These are phyloP conservation scores for Starmerella tilneyi DNA, from an alignment of 805 yeast species.

Conservation along the genomic window DNA sequence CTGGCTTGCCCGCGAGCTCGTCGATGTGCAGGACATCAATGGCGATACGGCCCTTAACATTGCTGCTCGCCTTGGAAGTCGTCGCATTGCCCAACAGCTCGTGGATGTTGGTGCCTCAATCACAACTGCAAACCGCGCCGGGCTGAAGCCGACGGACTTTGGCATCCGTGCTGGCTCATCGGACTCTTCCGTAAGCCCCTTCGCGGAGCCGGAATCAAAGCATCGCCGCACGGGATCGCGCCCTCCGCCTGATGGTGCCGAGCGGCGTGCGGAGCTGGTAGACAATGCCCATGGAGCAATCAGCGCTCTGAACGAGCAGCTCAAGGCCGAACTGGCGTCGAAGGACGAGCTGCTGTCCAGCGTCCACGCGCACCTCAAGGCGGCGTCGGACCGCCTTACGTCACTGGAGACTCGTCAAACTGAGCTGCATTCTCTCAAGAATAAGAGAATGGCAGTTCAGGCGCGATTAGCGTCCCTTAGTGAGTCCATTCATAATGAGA, in stretches of 20 bases:
- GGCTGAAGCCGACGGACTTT: conserved; percentile 77
- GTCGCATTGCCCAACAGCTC: conserved; percentile 66
- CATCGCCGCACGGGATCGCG: conserved; percentile 15
- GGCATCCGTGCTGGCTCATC: conserved; percentile 38
- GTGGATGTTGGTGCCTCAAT: conserved; percentile 84
- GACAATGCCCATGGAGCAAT: conserved; percentile 45
- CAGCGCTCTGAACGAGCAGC: conserved; percentile 45
- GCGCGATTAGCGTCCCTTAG: conserved; percentile 38
- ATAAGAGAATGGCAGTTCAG: conserved; percentile 23
- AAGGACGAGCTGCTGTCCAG: conserved; percentile 45
- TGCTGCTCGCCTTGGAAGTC: conserved; percentile 79
- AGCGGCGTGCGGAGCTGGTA: conserved; percentile 37
- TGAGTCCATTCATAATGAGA: conserved; percentile 56
- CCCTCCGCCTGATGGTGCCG: conserved; percentile 17
- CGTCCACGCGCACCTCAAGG: conserved; percentile 47
- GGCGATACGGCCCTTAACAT: conserved; percentile 94
- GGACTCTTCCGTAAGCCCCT: background rate
- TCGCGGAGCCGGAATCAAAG: background rate
- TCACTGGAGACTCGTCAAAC: conserved; percentile 35
- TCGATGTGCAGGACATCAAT: conserved; percentile 81
- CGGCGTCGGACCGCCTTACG: conserved; percentile 44
- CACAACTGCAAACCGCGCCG: conserved; percentile 67
- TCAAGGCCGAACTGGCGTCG: conserved; percentile 44
- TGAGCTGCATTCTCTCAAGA: conserved; percentile 43
- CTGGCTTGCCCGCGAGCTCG: conserved; percentile 53